Base-by-base conservation (phyloP, 768 basidiomycete genomes). In the Cyathus striatus region DNA sequence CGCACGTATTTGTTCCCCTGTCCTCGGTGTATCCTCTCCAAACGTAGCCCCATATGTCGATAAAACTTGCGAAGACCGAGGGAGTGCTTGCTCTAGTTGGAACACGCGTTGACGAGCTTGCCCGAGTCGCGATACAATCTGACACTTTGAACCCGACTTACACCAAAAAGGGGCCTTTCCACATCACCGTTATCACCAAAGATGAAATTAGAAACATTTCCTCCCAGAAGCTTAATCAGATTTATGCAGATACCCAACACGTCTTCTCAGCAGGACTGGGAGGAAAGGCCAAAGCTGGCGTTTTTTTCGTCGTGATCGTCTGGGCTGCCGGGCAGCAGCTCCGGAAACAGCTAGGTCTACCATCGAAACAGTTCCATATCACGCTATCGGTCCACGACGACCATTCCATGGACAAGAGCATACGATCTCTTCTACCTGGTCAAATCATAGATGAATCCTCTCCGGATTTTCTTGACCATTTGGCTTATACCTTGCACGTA, bases 291-390 rank as follows among this genome's bases (percentile, higher is more conserved):
- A 39, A 46, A 6, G 23, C 46, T n/a, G 59, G 56, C 1, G 60
- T 69, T n/a, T 65, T 57, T 48, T 80, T 73, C 51, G 64, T 74
- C 14, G 69, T 76, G 6, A 58, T 79, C n/a, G 60, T 79, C 2
- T 79, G 78, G 76, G 73, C 74, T 21, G 66, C 68, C 9, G 78
- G 74, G 5, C 75, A 80, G 47, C 61, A 64, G 17, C 54, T 75
- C 23, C 70, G 78, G 3, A 78, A 72, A 51, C 61, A 63, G 26
- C 58, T 73, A 9, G 73, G 74, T 2, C 63, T 80, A 5, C 62
- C 69, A 16, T 68, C 72, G 3, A 75, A 73, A 54, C 62, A 77
- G n/a, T 80, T 81, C 49, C 73, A 79, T 52, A 71, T 79, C 51
- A 72, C 70, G 5, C 60, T 81, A 9, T 69, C 75, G 10, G 40